phyloP scores from a whole-genome alignment of 257 asterid genomes.

The Petunia axillaris region DNA sequence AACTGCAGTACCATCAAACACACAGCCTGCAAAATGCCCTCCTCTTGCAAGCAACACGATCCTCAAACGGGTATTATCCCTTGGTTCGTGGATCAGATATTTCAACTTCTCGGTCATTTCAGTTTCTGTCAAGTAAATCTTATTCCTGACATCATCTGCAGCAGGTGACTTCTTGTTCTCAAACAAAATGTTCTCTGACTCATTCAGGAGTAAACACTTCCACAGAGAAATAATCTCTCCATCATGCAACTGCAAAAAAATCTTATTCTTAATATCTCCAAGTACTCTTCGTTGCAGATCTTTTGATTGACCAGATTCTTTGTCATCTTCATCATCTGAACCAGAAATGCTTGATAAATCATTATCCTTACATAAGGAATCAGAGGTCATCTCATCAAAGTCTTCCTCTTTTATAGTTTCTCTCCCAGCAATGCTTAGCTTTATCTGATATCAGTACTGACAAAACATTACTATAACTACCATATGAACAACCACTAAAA shows the following conservation, averaged over 20 bases:
- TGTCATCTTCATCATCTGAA: slow-evolving; percentile 86
- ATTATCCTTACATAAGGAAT: slow-evolving; percentile 66
- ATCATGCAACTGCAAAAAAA: slow-evolving; percentile 60
- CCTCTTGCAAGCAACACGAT: slow-evolving; percentile 88
- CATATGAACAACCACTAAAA: slow-evolving; percentile 9
- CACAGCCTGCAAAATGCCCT: slow-evolving; percentile 98
- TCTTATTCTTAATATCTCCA: slow-evolving; percentile 54
- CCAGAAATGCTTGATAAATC: slow-evolving; percentile 96
- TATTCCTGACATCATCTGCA: slow-evolving; percentile 44
- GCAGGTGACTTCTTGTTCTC: slow-evolving; percentile 49
- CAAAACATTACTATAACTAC: slow-evolving; percentile 34
- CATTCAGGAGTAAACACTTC: slow-evolving; percentile 73
- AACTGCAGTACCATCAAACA: slow-evolving; percentile 84
- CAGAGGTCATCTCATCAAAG: slow-evolving; percentile 66
- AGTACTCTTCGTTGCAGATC: slow-evolving; percentile 44
- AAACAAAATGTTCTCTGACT: slow-evolving; percentile 54
- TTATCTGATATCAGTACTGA: slow-evolving; percentile 63
- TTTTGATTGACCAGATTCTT: slow-evolving; percentile 36
- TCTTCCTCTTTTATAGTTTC: slow-evolving; percentile 75
- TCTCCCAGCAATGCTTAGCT: slow-evolving; percentile 88
- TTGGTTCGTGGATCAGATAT: slow-evolving; percentile 65
- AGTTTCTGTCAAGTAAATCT: slow-evolving; percentile 45
- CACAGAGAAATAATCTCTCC: slow-evolving; percentile 78
- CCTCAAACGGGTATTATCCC: slow-evolving; percentile 70
- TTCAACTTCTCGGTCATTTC: slow-evolving; percentile 71